Evolutionary conservation across 2,329 filamentous ascomycete species (phyloP), one percentile per base, ranked within the genome.

Genomic region (Cytospora schulzeri): DNA sequence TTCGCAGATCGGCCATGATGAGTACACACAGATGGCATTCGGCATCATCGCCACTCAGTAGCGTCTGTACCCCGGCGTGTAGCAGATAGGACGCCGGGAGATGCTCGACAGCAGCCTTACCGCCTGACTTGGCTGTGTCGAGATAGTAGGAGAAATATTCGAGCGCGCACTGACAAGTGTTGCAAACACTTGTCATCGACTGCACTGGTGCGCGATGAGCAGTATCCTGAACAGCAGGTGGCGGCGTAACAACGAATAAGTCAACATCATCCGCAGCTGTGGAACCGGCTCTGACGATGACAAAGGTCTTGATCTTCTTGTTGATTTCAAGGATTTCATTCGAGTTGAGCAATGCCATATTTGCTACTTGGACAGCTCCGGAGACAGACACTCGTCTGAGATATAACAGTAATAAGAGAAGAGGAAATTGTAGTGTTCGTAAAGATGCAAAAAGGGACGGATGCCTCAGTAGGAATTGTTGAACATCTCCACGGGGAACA

Each of bases 11-110:
- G 14, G 64, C 57, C 64, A 61, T 58, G 19, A 66, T 53, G 26
- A 64, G 48, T 26, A 64, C 57, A n/a, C 64, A 66, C 29, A 66
- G 61, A 54, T 66, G 64, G 61, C 64, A 66, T 15, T 52, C 15
- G 15, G 22, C 56, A 24, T 19, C 45, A 22, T 64, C 61, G 31
- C 64, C 64, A 5, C 29, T 38, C 52, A 60, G 55, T 24, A 66
- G 64, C 14, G 64, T 60, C 15, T 24, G 51, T 24, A 55, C 57
- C 29, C 64, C 64, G n/a, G 15, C 35, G 57, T 66, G 64, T 24
- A 66, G 31, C 48, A 64, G 41, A 33, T 61, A 66, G 28, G 56
- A 57, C 26, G 64, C 1, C 3, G 38, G 57, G 22, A 64, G 33
- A 17, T 52, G 41, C 24, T 64, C 45, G 15, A 38, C 38, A 19